Conservation (phyloP, 805 yeast species). For the Saturnispora zaruensis region DNA sequence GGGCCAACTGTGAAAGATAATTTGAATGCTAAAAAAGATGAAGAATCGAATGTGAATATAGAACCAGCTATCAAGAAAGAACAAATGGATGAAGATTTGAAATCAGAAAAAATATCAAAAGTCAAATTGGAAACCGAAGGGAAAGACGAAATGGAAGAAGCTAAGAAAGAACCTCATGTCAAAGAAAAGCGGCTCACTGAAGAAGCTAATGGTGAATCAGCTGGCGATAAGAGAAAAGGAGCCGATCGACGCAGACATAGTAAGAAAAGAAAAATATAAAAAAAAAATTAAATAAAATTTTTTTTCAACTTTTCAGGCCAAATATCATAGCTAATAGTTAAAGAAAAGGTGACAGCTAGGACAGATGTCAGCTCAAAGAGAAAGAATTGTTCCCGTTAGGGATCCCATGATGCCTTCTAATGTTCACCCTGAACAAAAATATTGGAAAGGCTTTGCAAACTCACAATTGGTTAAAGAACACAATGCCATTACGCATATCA, state of each 20-base stretch:
- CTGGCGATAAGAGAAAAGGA: not conserved
- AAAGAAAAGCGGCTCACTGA: no score
- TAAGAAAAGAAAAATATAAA: not conserved
- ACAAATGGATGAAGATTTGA: not conserved
- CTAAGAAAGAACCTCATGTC: not conserved
- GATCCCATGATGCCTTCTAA: constrained; percentile 74
- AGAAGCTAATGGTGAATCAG: not conserved
- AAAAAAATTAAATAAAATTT: constrained; percentile 1
- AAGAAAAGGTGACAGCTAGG: not conserved
- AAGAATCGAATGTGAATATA: not conserved
- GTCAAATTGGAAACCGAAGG: not conserved
- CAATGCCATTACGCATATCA: constrained; percentile 80
- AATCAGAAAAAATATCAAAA: not conserved
- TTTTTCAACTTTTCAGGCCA: not conserved
- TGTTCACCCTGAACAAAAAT: constrained; percentile 86
- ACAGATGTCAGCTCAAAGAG: constrained; percentile 64
- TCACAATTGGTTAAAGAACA: constrained; percentile 91
- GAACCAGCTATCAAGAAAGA: not conserved
- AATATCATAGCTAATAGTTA: not conserved
- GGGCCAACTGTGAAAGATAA: not conserved
- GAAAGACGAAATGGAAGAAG: no score
- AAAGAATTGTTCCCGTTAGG: constrained; percentile 55
- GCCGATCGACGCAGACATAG: not conserved
- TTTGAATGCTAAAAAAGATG: no score
- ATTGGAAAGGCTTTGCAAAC: constrained; percentile 79